Evolutionary conservation across 805 yeast genomes (phyloP), one percentile per base, ranked within the genome.

Genomic region (Candida oleophila): DNA sequence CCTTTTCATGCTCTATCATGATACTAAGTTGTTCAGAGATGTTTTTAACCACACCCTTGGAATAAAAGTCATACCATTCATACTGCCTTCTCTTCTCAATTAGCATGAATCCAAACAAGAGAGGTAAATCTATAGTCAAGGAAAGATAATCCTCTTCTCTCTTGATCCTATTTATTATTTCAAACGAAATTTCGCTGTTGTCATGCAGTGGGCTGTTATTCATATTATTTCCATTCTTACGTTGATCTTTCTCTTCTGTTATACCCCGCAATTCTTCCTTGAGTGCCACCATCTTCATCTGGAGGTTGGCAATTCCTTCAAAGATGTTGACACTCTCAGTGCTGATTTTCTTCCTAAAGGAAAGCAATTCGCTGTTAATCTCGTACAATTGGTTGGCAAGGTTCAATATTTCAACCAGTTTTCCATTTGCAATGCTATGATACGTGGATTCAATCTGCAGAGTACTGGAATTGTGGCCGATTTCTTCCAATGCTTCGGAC

Each of bases 101-200:
- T 2, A 85, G 50, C 61, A 81, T 76, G n/a, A 85, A 68, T 1
- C 94, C 94, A 59, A 86, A 85, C 1, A 86, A 63, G 11, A 86
- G 59, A 0, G 96, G 96, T 22, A 87, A 58, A 59, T 87, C 94
- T 12, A 80, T 71, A 0, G 85, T 80, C 36, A 71, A 53, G 2
- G 76, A 66, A 3, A 71, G 57, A 45, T 65, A 58, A 48, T 72
- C 70, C 52, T 72, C 76, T 19, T 64, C 53, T 8, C 47, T 48
- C 41, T 67, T 69, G 22, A 70, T 62, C 19, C 49, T 43, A 42
- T 52, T 56, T 19, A 68, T 57, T 3, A 57, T 56, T 22, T 62
- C 52, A 44, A 45, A 58, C 2, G 58, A 49, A 19, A 56, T 39
- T 3, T 41, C 32, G 7, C 16, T 42, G n/a, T 20, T 36, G 4